Base-by-base conservation (phyloP, 1,284 basidiomycete genomes). In the Peniophora sp. region DNA sequence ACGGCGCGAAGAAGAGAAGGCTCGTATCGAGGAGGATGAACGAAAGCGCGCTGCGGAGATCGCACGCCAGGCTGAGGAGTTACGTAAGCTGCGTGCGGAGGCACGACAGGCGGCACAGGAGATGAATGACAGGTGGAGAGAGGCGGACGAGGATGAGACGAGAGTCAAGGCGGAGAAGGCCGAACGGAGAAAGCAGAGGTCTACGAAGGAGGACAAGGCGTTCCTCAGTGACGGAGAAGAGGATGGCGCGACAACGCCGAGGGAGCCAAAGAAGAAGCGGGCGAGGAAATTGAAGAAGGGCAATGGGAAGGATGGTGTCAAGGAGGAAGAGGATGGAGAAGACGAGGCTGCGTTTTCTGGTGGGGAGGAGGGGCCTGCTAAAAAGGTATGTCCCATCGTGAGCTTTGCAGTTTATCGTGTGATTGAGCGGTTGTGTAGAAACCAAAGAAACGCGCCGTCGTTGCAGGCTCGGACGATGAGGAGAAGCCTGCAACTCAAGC, bases 51-150 rank as follows among this genome's bases (percentile, higher is more conserved):
- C 52, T 63, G 82, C 85, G n/a, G 59, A 66, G 51, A 76, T 83
- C 57, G 52, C 52, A 64, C 81, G 83, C 51, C 75, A 81, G 57
- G 83, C 82, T 0, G 84, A 85, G 59, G 80, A 80, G 60, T 68
- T 92, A 12, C 85, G 85, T 0, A 86, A 88, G 61, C 77, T 86
- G 58, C 80, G 92, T 10, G 76, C 81, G 37, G 63, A 76, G 48
- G 88, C 87, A 23, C 73, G 86, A n/a, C 90, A 90, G 62, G 82
- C 92, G 63, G 88, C 85, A 1, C 72, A 80, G 60, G 78, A 83
- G 63, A 90, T 86, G 88, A 83, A 82, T 34, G 66, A 75, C 44
- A 81, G 83, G 54, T 74, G 81, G 14, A 73, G 75, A 55, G 75
- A 80, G 63, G 83, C 85, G 57, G 86, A 81, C 58, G 86, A 89